Conservation (phyloP, 148 eudicot species). For the Diospyros kaki region DNA sequence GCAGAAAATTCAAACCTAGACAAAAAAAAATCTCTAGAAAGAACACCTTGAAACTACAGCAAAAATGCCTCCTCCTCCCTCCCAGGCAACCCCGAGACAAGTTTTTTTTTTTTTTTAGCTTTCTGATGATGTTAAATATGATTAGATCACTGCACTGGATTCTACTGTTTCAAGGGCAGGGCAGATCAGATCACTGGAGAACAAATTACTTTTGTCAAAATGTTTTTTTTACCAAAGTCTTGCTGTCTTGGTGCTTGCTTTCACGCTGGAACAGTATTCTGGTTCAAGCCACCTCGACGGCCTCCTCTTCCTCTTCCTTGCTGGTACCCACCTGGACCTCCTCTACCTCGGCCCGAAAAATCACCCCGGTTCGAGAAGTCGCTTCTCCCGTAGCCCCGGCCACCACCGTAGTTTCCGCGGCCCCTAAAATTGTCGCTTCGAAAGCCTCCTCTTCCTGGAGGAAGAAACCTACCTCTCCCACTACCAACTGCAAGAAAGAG, state of each 20-base stretch:
- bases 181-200: neutral
- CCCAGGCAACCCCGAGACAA: neutral
- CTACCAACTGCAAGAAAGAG: slow-evolving; percentile 34
- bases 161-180: neutral
- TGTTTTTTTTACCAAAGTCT: neutral
- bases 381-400: slow-evolving; percentile 45
- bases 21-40: slow-evolving; percentile 19
- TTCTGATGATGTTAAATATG: neutral
- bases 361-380: slow-evolving; percentile 45
- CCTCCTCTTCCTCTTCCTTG: slow-evolving; percentile 55
- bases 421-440: slow-evolving; percentile 47
- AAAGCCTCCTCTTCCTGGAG: slow-evolving; percentile 47
- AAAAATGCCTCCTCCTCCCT: neutral
- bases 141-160: neutral
- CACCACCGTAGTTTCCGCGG: slow-evolving; percentile 38
- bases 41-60: slow-evolving; percentile 6
- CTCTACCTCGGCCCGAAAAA: slow-evolving; percentile 34
- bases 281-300: slow-evolving; percentile 32
- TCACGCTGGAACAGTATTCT: slow-evolving; percentile 17
- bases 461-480: slow-evolving; percentile 34
- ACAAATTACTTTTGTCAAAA: slow-evolving; percentile 2
- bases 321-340: slow-evolving; percentile 36
- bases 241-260: neutral
- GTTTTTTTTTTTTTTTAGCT: neutral
- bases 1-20: neutral